phyloP scores from a whole-genome alignment of 108 stramenopile genomes.

The Skeletonema marinoi region DNA sequence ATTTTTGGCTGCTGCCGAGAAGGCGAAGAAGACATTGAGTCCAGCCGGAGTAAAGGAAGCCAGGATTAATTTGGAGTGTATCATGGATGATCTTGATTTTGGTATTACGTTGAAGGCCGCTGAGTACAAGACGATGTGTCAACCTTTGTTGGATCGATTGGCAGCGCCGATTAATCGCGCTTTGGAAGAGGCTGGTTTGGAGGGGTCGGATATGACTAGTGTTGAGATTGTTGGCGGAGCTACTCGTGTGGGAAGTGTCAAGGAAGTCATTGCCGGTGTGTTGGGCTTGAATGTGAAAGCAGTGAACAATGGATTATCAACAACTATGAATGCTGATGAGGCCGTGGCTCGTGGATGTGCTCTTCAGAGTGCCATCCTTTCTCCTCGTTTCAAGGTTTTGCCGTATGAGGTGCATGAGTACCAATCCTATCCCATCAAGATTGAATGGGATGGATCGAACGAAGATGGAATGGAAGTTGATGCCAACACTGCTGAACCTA shows the following conservation, averaged over 20 bases:
- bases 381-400: conserved; percentile 96
- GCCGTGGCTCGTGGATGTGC: conserved; percentile 95
- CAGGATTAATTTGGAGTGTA: conserved; percentile 89
- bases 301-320: conserved; percentile 86
- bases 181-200: conserved; percentile 83
- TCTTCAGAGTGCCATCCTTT: conserved; percentile 96
- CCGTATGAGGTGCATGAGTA: conserved; percentile 93
- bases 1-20: conserved; percentile 92
- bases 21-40: conserved; percentile 97
- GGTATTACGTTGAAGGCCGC: conserved; percentile 71
- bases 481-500: conserved; percentile 55
- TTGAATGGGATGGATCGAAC: conserved; percentile 89
- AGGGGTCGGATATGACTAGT: conserved; percentile 65
- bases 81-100: conserved; percentile 95
- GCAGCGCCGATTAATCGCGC: conserved; percentile 81
- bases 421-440: conserved; percentile 86
- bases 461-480: conserved; percentile 64
- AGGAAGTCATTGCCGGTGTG: conserved; percentile 75
- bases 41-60: conserved; percentile 96
- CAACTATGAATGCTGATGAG: conserved; percentile 99
- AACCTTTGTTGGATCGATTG: conserved; percentile 83
- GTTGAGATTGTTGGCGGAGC: conserved; percentile 97
- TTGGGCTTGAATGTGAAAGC: conserved; percentile 69
- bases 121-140: conserved; percentile 87
- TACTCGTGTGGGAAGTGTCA: conserved; percentile 90